phyloP scores from a whole-genome alignment of 768 basidiomycete species.

The Pholiota molesta region DNA sequence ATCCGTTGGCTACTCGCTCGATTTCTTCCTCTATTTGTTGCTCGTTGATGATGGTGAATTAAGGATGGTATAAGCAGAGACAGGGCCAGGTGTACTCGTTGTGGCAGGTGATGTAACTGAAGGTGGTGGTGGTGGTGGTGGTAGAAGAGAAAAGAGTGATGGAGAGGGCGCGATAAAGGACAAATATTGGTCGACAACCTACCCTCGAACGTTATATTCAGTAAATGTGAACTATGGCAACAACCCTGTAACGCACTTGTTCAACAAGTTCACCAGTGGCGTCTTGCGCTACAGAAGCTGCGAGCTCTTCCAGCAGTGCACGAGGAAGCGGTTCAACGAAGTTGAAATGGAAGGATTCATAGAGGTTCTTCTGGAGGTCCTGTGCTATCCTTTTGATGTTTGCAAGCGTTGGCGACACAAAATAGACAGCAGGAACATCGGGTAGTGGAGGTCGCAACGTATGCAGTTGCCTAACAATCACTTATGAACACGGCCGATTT shows the following conservation, averaged over 20 bases:
- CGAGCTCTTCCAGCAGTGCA: slow-evolving; percentile 90
- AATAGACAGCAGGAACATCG: slow-evolving; percentile 97
- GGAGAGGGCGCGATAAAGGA: slow-evolving; percentile 95
- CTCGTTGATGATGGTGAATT: slow-evolving; percentile 93
- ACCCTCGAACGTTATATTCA: slow-evolving; percentile 18
- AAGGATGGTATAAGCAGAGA: slow-evolving; percentile 80
- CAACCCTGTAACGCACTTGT: slow-evolving; percentile 49
- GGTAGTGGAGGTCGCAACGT: slow-evolving; percentile 84
- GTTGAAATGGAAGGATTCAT: slow-evolving; percentile 93
- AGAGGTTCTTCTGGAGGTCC: slow-evolving; percentile 87
- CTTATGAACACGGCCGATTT: slow-evolving; percentile 5
- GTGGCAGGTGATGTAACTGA: slow-evolving; percentile 37
- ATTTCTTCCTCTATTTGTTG: slow-evolving; percentile 92
- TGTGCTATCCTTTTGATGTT: slow-evolving; percentile 93
- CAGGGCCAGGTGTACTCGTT: slow-evolving; percentile 32
- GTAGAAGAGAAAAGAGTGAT: slow-evolving; percentile 88
- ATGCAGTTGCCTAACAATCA: slow-evolving; percentile 76
- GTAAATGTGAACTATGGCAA: neutral
- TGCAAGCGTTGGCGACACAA: slow-evolving; percentile 85
- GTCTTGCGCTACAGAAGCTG: slow-evolving; percentile 82
- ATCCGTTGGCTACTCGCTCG: slow-evolving; percentile 85
- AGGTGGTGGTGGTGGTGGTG: slow-evolving; percentile 49
- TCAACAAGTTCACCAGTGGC: slow-evolving; percentile 82
- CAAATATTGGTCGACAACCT: slow-evolving; percentile 96
- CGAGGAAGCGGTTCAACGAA: slow-evolving; percentile 93